Evolutionary conservation across 2,329 filamentous ascomycete species (phyloP).

Genomic region (Pyricularia pennisetigena): DNA sequence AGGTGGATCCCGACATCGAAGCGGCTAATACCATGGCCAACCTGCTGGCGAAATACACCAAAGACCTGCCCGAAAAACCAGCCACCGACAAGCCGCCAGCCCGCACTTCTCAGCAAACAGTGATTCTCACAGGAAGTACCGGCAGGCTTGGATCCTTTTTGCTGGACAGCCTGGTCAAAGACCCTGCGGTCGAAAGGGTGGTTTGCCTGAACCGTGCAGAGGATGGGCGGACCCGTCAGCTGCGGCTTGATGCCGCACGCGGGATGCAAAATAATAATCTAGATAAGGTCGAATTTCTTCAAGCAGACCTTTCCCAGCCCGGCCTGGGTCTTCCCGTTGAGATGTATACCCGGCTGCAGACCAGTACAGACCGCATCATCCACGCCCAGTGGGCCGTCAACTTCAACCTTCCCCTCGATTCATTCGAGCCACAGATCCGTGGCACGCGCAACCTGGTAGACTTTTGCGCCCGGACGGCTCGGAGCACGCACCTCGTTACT

Average conservation of each 20-base stretch:
- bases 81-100: too few relatives aligned
- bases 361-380: slow-evolving; percentile 29
- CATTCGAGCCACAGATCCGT: slow-evolving; percentile 35
- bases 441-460: slow-evolving; percentile 37
- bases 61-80: too few relatives aligned
- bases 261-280: too few relatives aligned
- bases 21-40: too few relatives aligned
- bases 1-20: too few relatives aligned
- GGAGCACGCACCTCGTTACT: slow-evolving; percentile 26
- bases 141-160: slow-evolving; percentile 29
- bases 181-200: slow-evolving; percentile 24
- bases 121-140: slow-evolving; percentile 26
- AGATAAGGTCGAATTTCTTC: too few relatives aligned
- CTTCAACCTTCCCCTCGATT: slow-evolving; percentile 34
- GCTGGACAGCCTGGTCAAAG: slow-evolving; percentile 19
- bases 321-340: slow-evolving; percentile 17
- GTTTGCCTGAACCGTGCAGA: slow-evolving; percentile 11
- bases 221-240: background rate
- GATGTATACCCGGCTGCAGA: slow-evolving; percentile 22
- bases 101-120: background rate
- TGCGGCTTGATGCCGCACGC: too few relatives aligned
- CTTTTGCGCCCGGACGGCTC: slow-evolving; percentile 21
- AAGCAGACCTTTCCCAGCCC: too few relatives aligned
- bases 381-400: slow-evolving; percentile 39
- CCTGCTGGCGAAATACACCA: too few relatives aligned